phyloP scores from a whole-genome alignment of 2,329 filamentous ascomycete genomes.

The Colletotrichum viniferum region DNA sequence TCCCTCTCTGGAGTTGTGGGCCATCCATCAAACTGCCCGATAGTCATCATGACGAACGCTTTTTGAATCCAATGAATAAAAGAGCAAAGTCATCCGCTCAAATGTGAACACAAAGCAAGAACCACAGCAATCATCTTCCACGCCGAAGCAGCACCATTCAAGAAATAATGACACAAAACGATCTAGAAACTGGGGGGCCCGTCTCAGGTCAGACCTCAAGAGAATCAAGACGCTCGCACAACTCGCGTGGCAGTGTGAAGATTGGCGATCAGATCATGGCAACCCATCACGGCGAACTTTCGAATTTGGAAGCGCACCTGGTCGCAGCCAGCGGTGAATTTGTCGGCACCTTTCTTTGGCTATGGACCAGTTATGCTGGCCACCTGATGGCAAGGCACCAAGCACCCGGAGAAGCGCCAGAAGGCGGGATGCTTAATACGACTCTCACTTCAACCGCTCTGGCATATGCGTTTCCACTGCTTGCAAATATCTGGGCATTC shows the following conservation, averaged over 20 bases:
- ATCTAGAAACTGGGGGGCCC: neutral
- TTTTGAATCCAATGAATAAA: neutral
- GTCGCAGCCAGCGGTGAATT: constrained; percentile 53
- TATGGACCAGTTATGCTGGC: constrained; percentile 46
- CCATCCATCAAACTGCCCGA: neutral
- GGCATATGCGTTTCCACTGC: constrained; percentile 54
- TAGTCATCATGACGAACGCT: neutral
- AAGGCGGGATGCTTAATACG: constrained; percentile 34
- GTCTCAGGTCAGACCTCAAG: neutral
- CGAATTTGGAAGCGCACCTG: constrained; percentile 23
- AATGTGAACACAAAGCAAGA: neutral
- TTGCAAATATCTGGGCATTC: constrained; percentile 61
- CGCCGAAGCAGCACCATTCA: neutral
- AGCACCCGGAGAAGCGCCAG: constrained; percentile 23
- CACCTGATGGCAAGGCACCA: constrained; percentile 34
- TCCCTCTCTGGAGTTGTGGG: neutral
- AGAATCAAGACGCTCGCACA: neutral
- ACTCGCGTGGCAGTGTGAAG: neutral
- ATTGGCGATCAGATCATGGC: neutral
- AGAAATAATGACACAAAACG: neutral
- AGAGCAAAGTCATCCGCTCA: neutral
- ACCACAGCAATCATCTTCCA: neutral
- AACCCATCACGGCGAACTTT: neutral
- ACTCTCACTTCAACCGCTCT: constrained; percentile 48
- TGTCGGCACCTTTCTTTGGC: constrained; percentile 57